A percentile compares a stretch with the other conserved stretches of the same genome.
These are phyloP conservation scores for Centrapalus pauciflorus DNA, from an alignment of 129 eudicot species.

Conservation along the genomic window DNA sequence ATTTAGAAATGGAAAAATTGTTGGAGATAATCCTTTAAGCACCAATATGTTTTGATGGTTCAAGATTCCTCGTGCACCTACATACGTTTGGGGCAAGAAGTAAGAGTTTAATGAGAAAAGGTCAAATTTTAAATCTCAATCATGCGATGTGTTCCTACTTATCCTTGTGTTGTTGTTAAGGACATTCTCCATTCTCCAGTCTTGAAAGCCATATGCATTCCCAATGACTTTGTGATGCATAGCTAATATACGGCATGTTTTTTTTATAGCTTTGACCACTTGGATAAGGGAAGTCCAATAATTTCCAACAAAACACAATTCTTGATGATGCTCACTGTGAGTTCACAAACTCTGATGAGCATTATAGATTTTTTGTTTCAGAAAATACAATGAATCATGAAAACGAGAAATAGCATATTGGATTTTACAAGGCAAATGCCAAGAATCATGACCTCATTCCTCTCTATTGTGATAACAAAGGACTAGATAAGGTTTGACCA, in stretches of 20 bases:
- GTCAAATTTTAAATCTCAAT: background rate
- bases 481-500: background rate
- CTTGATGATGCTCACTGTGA: background rate
- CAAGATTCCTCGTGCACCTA: background rate
- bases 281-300: background rate
- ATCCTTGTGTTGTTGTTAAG: background rate
- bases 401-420: background rate
- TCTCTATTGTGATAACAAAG: too few species aligned
- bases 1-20: background rate
- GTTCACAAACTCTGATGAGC: background rate
- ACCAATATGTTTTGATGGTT: background rate
- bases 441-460: background rate
- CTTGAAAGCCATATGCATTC: slow-evolving; percentile 1
- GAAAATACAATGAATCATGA: background rate
- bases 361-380: background rate
- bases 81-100: background rate
- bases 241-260: background rate
- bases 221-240: background rate
- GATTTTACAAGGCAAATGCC: background rate
- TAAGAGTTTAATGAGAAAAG: background rate
- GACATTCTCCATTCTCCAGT: background rate
- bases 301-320: background rate
- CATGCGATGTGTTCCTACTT: background rate
- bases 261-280: background rate
- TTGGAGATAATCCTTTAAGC: background rate